These are phyloP conservation scores for Butyriboletus loyo DNA, from an alignment of 768 basidiomycete species.

Conservation along the genomic window DNA sequence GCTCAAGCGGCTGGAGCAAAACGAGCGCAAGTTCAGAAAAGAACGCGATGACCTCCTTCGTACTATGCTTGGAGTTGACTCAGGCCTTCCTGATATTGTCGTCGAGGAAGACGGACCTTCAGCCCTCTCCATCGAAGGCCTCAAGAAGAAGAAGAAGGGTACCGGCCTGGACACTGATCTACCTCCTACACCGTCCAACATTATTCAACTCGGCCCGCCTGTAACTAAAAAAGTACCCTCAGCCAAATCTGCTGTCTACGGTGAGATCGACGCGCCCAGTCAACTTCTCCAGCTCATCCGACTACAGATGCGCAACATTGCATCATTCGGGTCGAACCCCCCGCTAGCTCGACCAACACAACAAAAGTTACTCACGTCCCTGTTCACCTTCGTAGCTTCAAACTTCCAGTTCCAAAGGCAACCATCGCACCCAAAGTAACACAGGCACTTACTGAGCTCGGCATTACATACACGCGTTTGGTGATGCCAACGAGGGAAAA, in stretches of 20 bases:
- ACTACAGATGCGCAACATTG: constrained; percentile 63
- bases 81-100: constrained; percentile 72
- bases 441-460: constrained; percentile 73
- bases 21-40: constrained; percentile 79
- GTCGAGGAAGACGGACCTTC: constrained; percentile 59
- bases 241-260: constrained; percentile 57
- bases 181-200: constrained; percentile 33
- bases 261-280: constrained; percentile 34
- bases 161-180: constrained; percentile 30
- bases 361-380: constrained; percentile 78
- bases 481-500: constrained; percentile 95
- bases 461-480: constrained; percentile 66
- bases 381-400: constrained; percentile 83
- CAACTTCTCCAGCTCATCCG: constrained; percentile 14
- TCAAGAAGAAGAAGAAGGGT: constrained; percentile 55
- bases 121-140: constrained; percentile 42
- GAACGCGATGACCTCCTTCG: constrained; percentile 87
- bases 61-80: constrained; percentile 81
- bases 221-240: constrained; percentile 39
- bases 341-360: constrained; percentile 37
- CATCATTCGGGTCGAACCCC: constrained; percentile 65
- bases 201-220: constrained; percentile 38
- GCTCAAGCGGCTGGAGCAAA: constrained; percentile 93
- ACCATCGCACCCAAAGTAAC: constrained; percentile 72
- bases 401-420: constrained; percentile 76